Base-by-base conservation (phyloP, 345 rosid species). In the Linum tenue region DNA sequence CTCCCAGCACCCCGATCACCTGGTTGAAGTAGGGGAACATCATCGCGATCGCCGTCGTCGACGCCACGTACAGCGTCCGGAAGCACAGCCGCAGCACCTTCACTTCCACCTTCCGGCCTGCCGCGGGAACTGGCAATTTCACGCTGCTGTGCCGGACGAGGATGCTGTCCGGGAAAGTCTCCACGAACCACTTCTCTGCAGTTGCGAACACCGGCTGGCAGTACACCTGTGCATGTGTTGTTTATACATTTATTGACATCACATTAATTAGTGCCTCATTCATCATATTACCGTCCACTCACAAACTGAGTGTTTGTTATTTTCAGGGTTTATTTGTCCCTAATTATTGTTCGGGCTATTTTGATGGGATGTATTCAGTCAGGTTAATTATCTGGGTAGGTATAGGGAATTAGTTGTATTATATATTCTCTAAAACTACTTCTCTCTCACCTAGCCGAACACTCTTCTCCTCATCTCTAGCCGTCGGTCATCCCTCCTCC, bases 21-120 rank as follows among this genome's bases (percentile, higher is more conserved):
- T 87, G 84, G 78, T 92, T 89, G 84, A 92, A 92, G 79, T 84
- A 89, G 3, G 96, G 95, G 75, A 92, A 92, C 51, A 81, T 2
- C 59, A 86, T 67, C 3, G 87, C 80, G 5, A 87, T 67, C 2
- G 48, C 71, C 0, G 86, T 87, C 37, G 86, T 82, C 0, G 84
- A 73, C 1, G 73, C 68, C 5, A 87, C 98, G 3, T 83, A 87
- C 6, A 39, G 14, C 0, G 82, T 82, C 72, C 96, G 59, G 68
- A 84, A 84, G 64, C 80, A 73, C 17, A 84, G n/a, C 62, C 81
- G 70, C 48, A 78, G 66, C 42, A 70, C 43, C 53, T 76, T 84
- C 59, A 77, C 37, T 35, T 62, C 60, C 15, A 84, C 48, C 0
- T 44, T 7, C 51, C 51, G 51, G 7, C 2, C 11, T 7, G 70